Evolutionary conservation across 2,329 filamentous ascomycete genomes (phyloP), one percentile per base, ranked within the genome.

Genomic region (Pseudohalonectria lignicola): DNA sequence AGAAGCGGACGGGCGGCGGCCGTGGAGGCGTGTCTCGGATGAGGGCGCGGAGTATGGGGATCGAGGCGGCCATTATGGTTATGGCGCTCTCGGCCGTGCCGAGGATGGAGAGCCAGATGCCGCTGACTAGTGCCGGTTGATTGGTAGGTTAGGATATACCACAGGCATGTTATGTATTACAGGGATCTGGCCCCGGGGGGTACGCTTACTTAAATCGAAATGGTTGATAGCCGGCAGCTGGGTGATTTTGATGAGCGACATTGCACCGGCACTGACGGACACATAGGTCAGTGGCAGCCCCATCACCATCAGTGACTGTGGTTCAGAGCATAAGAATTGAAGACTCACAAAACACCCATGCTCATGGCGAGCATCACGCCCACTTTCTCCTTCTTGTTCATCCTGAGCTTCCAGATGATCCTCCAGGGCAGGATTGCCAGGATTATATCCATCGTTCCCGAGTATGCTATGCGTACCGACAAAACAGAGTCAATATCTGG

Each of bases 401-500:
- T 25, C 36, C 21, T 19, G 30, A 31, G 23, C 30, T 38, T 38
- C 20, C 31, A 21, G 16, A 61, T 51, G 39, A 61, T 54, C 6
- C 51, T 42, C 60, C 60, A 64, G 2, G 61, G 60, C 17, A 63
- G 44, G 3, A 52, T 34, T 2, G 59, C 56, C 2, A 63, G 49
- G 15, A 59, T 47, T n/a, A 63, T 53, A 25, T 64, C 60, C 34
- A 57, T 46, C n/a, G 49, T 29, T 1, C 46, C 52, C 4, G 52
- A 56, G 38, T 53, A 56, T 8, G 47, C 49, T 41, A 13, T 20
- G 12, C 23, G 23, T 12, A 26, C 23, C 23, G 8, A 26, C 23
- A 26, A 26, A 26, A 26, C 12, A 26, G n/a, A n/a, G n/a, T 26
- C 23, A 26, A 26, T 12, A 26, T 26, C 23, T 26, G n/a, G n/a